Evolutionary conservation across 805 yeast genomes (phyloP).

Genomic region (Metschnikowia bowlesiae): DNA sequence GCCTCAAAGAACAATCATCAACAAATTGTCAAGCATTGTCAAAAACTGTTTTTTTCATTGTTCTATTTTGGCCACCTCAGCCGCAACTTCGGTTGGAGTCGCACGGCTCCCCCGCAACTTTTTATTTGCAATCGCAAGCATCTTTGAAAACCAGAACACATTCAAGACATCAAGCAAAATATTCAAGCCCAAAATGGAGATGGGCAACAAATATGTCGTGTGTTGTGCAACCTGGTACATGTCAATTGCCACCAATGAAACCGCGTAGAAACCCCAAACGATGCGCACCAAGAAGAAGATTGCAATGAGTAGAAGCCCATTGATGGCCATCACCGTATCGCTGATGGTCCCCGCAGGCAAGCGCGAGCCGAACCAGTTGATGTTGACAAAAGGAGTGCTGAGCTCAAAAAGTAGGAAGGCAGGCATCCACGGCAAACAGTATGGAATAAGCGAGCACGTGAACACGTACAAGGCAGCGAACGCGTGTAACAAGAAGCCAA

Average conservation of each 20-base stretch:
- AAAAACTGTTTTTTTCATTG: not conserved
- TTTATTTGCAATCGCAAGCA: constrained; percentile 70
- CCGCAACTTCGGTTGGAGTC: constrained; percentile 5
- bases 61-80: constrained; percentile 9
- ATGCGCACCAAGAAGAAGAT: constrained; percentile 78
- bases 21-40: too few species aligned
- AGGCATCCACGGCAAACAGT: constrained; percentile 76
- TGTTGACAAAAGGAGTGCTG: constrained; percentile 90
- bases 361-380: constrained; percentile 85
- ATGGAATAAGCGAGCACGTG: constrained; percentile 59
- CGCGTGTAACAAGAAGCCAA: constrained; percentile 81
- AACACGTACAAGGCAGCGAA: constrained; percentile 76
- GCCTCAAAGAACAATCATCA: not conserved
- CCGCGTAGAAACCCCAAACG: constrained; percentile 82
- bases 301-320: constrained; percentile 66
- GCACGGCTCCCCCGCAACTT: constrained; percentile 23
- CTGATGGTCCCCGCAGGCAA: constrained; percentile 67
- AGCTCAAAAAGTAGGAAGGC: constrained; percentile 81
- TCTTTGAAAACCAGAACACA: constrained; percentile 81
- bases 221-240: constrained; percentile 41
- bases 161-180: constrained; percentile 63
- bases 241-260: constrained; percentile 45
- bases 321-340: constrained; percentile 48
- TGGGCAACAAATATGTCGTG: constrained; percentile 46
- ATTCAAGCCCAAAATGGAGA: constrained; percentile 53